These are phyloP conservation scores for Balakata baccata DNA, from an alignment of 345 rosid species.

Conservation along the genomic window DNA sequence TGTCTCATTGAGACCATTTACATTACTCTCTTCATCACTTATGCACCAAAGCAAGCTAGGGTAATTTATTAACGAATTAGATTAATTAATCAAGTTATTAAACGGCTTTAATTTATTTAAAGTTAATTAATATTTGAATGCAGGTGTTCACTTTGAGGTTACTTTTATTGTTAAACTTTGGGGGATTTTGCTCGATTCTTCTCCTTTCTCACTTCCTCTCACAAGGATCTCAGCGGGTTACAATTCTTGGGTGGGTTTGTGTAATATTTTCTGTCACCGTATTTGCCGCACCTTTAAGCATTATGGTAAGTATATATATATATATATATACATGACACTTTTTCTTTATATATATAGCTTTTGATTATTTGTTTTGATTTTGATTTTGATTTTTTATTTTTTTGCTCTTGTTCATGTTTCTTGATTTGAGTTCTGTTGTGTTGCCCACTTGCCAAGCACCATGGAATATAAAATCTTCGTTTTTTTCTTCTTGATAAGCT, in stretches of 20 bases:
- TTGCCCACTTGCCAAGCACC: background rate
- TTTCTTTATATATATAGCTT: too few relatives aligned
- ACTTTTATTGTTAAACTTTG: slow-evolving; percentile 45
- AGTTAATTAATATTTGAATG: background rate
- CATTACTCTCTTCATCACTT: slow-evolving; percentile 48
- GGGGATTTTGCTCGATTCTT: slow-evolving; percentile 43
- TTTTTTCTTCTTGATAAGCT: slow-evolving; percentile 1
- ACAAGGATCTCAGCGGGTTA: slow-evolving; percentile 39
- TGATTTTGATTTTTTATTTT: too few relatives aligned
- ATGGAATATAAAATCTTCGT: background rate
- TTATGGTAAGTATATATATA: slow-evolving; percentile 39
- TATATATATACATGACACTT: background rate
- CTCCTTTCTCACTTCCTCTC: slow-evolving; percentile 44
- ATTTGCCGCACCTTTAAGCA: slow-evolving; percentile 62
- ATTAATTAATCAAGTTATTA: background rate
- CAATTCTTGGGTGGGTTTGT: slow-evolving; percentile 54
- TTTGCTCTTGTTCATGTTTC: background rate
- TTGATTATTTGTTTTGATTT: too few relatives aligned
- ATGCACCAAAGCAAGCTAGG: slow-evolving; percentile 50
- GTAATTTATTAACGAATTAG: slow-evolving; percentile 21
- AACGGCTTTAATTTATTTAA: background rate
- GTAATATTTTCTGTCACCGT: slow-evolving; percentile 48
- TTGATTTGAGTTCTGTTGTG: background rate
- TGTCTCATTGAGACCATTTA: slow-evolving; percentile 61
- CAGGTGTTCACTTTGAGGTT: slow-evolving; percentile 49